These are phyloP conservation scores for Atkinsonella texensis DNA, from an alignment of 2,329 filamentous ascomycete genomes.

Conservation along the genomic window DNA sequence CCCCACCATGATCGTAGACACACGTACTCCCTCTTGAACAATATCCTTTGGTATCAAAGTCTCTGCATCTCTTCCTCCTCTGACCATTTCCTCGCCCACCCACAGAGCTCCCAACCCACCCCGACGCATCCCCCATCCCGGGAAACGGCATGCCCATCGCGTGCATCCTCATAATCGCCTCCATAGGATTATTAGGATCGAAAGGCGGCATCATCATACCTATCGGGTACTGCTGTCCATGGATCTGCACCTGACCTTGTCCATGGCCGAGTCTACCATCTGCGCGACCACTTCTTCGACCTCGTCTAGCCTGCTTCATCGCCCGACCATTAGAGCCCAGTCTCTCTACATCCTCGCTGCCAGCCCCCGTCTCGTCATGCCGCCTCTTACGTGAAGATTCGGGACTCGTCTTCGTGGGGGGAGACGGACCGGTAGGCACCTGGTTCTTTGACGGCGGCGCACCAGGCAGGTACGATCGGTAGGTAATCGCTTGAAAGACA, in stretches of 20 bases:
- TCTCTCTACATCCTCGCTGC: background rate
- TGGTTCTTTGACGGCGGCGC: constrained; percentile 18
- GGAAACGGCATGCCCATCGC: constrained; percentile 35
- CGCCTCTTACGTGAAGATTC: constrained; percentile 22
- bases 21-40: constrained; percentile 57
- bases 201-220: constrained; percentile 27
- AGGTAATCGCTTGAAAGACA: constrained; percentile 53
- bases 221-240: constrained; percentile 9
- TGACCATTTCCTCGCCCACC: constrained; percentile 16
- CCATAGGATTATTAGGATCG: constrained; percentile 49
- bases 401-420: background rate
- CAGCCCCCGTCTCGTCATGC: constrained; percentile 19
- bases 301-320: constrained; percentile 49
- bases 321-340: constrained; percentile 20
- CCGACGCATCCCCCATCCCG: constrained; percentile 26
- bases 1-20: constrained; percentile 51
- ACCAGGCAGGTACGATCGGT: constrained; percentile 49
- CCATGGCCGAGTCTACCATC: constrained; percentile 9
- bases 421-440: background rate
- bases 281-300: constrained; percentile 23
- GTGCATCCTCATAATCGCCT: constrained; percentile 50
- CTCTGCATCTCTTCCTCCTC: constrained; percentile 41
- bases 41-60: constrained; percentile 63
- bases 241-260: background rate
- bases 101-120: constrained; percentile 3